Evolutionary conservation across 2,329 filamentous ascomycete species (phyloP).

Genomic region (Leptographium radiaticola): DNA sequence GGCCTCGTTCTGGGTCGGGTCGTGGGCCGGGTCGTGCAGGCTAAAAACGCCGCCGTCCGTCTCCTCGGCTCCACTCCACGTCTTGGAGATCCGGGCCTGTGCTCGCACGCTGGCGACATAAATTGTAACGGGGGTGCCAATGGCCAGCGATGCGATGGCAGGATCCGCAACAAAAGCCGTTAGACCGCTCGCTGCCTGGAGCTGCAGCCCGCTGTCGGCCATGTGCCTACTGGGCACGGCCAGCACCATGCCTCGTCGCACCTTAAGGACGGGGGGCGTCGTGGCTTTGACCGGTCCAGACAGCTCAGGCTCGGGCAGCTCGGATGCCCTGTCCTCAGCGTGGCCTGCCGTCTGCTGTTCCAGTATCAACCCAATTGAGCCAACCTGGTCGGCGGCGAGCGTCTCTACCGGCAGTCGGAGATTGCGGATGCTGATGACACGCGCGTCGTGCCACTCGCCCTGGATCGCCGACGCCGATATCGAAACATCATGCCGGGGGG

Average conservation of each 20-base stretch:
- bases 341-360: not conserved
- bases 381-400: slow-evolving; percentile 70
- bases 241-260: slow-evolving; percentile 76
- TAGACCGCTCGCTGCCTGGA: slow-evolving; percentile 55
- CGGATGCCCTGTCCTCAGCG: no score
- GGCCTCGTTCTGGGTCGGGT: slow-evolving; percentile 13
- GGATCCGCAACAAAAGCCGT: slow-evolving; percentile 56
- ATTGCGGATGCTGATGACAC: slow-evolving; percentile 76
- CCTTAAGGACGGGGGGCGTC: slow-evolving; percentile 18
- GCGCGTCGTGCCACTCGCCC: slow-evolving; percentile 68
- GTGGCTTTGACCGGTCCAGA: not conserved
- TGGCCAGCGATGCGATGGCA: slow-evolving; percentile 48
- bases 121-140: slow-evolving; percentile 61
- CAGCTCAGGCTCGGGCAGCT: no score
- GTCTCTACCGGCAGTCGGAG: slow-evolving; percentile 69
- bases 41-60: slow-evolving; percentile 42
- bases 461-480: slow-evolving; percentile 37
- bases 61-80: slow-evolving; percentile 9
- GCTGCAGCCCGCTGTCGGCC: slow-evolving; percentile 39
- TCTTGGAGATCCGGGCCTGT: slow-evolving; percentile 50
- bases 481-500: slow-evolving; percentile 31
- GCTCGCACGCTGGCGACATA: slow-evolving; percentile 83
- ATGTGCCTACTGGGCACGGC: slow-evolving; percentile 48
- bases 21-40: slow-evolving; percentile 29
- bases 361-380: slow-evolving; percentile 64